phyloP scores from a whole-genome alignment of 2,329 filamentous ascomycete species.

The Colletotrichum orchidophilum region DNA sequence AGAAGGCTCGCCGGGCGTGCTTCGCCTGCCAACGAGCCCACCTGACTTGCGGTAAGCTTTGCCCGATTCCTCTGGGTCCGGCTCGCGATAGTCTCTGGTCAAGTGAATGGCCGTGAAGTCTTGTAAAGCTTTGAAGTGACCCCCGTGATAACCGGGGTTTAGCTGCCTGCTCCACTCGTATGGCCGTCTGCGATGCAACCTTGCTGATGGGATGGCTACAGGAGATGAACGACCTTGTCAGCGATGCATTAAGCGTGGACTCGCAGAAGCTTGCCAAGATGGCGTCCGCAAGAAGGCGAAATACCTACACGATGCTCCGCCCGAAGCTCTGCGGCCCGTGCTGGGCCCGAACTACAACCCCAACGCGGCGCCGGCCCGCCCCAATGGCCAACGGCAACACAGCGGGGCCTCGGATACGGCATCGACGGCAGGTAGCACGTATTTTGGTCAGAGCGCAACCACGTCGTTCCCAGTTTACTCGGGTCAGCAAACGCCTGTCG shows the following conservation, averaged over 20 bases:
- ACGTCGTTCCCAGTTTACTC: constrained; percentile 63
- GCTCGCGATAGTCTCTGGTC: constrained; percentile 22
- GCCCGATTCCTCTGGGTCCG: constrained; percentile 8
- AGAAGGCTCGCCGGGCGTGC: constrained; percentile 95
- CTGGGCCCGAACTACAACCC: constrained; percentile 77
- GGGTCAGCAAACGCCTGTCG: constrained; percentile 54
- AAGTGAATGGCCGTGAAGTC: constrained; percentile 24
- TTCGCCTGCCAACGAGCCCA: constrained; percentile 97
- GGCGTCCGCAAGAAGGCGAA: constrained; percentile 99
- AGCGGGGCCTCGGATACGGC: constrained; percentile 48
- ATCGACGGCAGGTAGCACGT: constrained; percentile 54
- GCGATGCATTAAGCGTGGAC: constrained; percentile 90
- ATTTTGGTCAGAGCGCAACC: constrained; percentile 58
- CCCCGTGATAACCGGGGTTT: constrained; percentile 3
- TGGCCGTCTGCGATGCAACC: background rate
- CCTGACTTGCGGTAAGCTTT: constrained; percentile 92
- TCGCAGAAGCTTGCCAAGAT: constrained; percentile 92
- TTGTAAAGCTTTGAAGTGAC: constrained; percentile 25
- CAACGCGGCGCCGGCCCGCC: constrained; percentile 54
- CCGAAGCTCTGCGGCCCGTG: constrained; percentile 88
- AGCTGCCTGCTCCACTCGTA: constrained; percentile 4
- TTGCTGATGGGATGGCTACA: constrained; percentile 49
- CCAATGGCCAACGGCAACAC: constrained; percentile 52
- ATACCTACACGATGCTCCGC: constrained; percentile 95
- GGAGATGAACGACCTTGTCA: constrained; percentile 95